phyloP scores from a whole-genome alignment of 495 filamentous ascomycete genomes.

The Cercophora samala region DNA sequence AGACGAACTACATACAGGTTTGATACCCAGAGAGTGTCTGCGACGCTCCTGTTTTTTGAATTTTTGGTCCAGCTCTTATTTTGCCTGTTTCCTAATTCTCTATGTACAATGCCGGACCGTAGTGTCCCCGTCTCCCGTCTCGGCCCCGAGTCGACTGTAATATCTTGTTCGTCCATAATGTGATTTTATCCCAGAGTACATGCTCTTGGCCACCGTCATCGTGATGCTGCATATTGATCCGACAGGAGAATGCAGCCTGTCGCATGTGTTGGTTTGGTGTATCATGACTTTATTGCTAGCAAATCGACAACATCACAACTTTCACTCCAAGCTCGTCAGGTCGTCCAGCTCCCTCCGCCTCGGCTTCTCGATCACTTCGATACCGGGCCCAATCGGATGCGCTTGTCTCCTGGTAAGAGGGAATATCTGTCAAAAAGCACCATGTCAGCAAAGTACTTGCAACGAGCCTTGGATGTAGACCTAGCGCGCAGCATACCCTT shows the following conservation, averaged over 20 bases:
- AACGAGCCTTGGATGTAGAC: neutral
- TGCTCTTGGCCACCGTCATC: neutral
- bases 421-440: constrained; percentile 42
- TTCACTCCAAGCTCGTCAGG: constrained; percentile 51
- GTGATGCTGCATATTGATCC: neutral
- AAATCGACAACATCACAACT: neutral
- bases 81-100: neutral
- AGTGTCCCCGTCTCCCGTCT: neutral
- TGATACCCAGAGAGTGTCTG: neutral
- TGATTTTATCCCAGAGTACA: neutral
- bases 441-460: constrained; percentile 7
- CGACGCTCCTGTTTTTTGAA: neutral
- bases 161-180: neutral
- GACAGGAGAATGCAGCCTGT: neutral
- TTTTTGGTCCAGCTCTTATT: neutral
- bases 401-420: constrained; percentile 42
- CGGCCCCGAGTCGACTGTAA: neutral
- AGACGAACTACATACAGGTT: neutral
- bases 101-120: neutral
- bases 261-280: neutral
- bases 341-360: constrained; percentile 41
- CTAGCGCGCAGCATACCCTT: constrained; percentile 60
- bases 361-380: constrained; percentile 46
- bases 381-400: constrained; percentile 52
- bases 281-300: neutral